A percentile compares a stretch with the other conserved stretches of the same genome.
phyloP scores from a whole-genome alignment of 352 stramenopile species.

The Phytophthora fragariae region DNA sequence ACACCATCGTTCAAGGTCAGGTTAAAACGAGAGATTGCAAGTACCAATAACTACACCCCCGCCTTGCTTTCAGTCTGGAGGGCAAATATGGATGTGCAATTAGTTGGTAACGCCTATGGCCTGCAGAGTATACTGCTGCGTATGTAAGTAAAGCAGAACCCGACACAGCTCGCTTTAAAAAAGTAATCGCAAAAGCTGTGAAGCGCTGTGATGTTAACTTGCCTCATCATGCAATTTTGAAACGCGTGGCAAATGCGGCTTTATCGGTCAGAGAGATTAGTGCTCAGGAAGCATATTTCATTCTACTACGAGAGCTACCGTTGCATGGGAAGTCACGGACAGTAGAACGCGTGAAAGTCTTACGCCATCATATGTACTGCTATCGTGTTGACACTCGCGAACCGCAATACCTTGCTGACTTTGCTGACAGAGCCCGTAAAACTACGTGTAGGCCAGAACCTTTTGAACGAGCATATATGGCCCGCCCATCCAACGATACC shows the following conservation, averaged over 20 bases:
- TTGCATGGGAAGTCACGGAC: not conserved
- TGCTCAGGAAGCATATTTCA: conserved; percentile 5
- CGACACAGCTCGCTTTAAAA: conserved; percentile 9
- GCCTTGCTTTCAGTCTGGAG: conserved; percentile 11
- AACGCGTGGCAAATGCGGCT: not conserved
- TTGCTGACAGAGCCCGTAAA: not conserved
- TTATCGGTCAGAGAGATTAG: not conserved
- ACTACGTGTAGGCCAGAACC: not conserved
- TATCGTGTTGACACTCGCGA: conserved; percentile 2
- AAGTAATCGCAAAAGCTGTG: conserved; percentile 16
- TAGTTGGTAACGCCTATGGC: too few species aligned
- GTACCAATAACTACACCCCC: conserved; percentile 6
- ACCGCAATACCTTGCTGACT: not conserved
- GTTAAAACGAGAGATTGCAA: too few species aligned
- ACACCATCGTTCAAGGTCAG: conserved; percentile 3
- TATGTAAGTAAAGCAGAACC: too few species aligned
- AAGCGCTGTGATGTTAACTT: conserved; percentile 8
- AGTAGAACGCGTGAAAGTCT: not conserved
- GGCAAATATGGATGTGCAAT: too few species aligned
- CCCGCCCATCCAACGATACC: not conserved
- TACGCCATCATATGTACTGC: not conserved
- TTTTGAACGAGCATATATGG: conserved; percentile 6
- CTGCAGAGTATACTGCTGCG: too few species aligned
- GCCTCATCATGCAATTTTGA: not conserved
- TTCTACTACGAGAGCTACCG: conserved; percentile 5